Evolutionary conservation across 805 yeast genomes (phyloP).

Genomic region (Monosporozyma yasuniensis): DNA sequence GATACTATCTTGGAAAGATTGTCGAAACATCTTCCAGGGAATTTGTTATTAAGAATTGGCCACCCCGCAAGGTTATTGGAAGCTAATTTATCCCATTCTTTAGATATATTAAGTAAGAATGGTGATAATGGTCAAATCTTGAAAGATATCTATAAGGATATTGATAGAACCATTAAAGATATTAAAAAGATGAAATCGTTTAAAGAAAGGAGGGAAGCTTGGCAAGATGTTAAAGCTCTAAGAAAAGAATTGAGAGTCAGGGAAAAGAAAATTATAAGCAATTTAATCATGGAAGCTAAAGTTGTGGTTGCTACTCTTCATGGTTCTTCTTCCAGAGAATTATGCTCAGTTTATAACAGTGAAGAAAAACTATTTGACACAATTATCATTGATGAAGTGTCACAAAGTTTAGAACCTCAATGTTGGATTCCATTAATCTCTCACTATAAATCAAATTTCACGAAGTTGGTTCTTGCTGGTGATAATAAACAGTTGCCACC

Average conservation of each 20-base stretch:
- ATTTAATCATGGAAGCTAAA: constrained; percentile 48
- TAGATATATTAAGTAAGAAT: constrained; percentile 59
- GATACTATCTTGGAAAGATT: constrained; percentile 84
- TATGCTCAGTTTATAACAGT: constrained; percentile 40
- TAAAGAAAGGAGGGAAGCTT: constrained; percentile 55
- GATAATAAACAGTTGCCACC: constrained; percentile 92
- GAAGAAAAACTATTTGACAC: constrained; percentile 53
- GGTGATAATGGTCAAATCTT: constrained; percentile 53
- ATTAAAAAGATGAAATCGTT: constrained; percentile 55
- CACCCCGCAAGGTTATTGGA: constrained; percentile 83
- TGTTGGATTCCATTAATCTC: constrained; percentile 88
- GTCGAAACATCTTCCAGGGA: constrained; percentile 34
- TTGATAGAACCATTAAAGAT: constrained; percentile 47
- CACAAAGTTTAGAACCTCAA: constrained; percentile 89
- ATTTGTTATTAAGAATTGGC: constrained; percentile 69
- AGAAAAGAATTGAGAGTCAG: constrained; percentile 61
- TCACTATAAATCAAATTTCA: constrained; percentile 43
- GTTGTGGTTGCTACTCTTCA: constrained; percentile 81
- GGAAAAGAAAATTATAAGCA: constrained; percentile 53
- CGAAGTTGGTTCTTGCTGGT: constrained; percentile 74
- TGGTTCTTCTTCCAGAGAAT: constrained; percentile 71
- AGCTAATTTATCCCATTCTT: constrained; percentile 55
- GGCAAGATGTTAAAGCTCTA: constrained; percentile 57
- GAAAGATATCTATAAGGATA: constrained; percentile 62
- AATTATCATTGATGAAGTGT: constrained; percentile 87